phyloP scores from a whole-genome alignment of 1,139 yeast genomes.

The Hanseniaspora sp. region DNA sequence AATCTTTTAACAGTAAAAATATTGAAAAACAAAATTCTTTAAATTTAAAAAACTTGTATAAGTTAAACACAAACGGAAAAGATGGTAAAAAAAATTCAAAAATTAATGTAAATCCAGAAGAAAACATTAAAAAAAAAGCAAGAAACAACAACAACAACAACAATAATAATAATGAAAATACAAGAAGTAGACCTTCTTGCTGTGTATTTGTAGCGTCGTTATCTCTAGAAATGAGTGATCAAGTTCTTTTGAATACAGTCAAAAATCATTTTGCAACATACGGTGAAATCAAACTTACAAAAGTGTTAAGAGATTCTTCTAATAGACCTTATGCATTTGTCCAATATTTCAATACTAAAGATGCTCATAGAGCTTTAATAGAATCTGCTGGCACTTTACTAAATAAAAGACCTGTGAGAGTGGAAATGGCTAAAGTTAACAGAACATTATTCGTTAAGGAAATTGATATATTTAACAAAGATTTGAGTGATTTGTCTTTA shows the following conservation, averaged over 20 bases:
- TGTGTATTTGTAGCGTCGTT: constrained; percentile 83
- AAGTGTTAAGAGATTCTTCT: constrained; percentile 70
- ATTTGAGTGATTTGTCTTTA: constrained; percentile 19
- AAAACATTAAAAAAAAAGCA: neutral
- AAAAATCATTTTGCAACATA: constrained; percentile 51
- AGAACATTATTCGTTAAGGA: constrained; percentile 53
- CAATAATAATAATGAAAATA: constrained; percentile 25
- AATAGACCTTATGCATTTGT: constrained; percentile 92
- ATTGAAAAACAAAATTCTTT: too few species aligned
- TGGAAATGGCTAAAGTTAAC: constrained; percentile 86
- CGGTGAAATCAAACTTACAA: constrained; percentile 65
- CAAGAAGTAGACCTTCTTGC: constrained; percentile 52
- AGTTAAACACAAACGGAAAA: too few species aligned
- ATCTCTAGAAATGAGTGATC: constrained; percentile 53
- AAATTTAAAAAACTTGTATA: neutral
- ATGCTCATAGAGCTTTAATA: constrained; percentile 56
- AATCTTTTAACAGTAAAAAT: neutral
- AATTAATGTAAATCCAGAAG: neutral
- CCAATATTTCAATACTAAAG: constrained; percentile 62
- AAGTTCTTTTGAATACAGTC: constrained; percentile 57
- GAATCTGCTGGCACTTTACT: constrained; percentile 59
- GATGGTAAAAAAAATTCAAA: neutral
- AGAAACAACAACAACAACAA: constrained; percentile 33
- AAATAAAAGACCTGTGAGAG: constrained; percentile 67
- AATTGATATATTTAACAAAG: constrained; percentile 24